phyloP scores from a whole-genome alignment of 805 yeast species.

The Monosporozyma aquatica region DNA sequence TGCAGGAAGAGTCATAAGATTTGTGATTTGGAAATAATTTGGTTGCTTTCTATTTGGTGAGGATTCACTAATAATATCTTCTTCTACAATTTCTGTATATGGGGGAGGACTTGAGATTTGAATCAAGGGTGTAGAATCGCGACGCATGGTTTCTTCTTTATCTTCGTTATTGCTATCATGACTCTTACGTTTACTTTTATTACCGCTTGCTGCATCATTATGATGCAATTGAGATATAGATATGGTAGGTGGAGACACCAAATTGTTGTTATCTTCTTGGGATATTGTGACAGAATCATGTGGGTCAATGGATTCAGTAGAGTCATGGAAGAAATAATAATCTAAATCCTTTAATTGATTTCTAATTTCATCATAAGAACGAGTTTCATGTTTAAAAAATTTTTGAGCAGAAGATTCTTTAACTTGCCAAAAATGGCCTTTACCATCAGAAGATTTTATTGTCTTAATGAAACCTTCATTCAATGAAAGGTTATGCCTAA shows the following conservation, averaged over 20 bases:
- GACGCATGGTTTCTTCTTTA: background rate
- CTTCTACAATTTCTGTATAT: background rate
- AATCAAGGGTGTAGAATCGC: background rate
- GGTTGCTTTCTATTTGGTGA: background rate
- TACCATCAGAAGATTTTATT: conserved; percentile 82
- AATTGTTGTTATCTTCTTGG: background rate
- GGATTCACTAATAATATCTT: background rate
- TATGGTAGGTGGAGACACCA: background rate
- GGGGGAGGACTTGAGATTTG: conserved; percentile 1
- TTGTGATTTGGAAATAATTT: background rate
- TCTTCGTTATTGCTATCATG: conserved; percentile 1
- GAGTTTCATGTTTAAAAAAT: conserved; percentile 49
- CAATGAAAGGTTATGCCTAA: conserved; percentile 84
- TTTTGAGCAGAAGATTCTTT: conserved; percentile 74
- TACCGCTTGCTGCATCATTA: too few relatives aligned
- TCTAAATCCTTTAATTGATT: conserved; percentile 15
- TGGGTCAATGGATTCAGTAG: conserved; percentile 1
- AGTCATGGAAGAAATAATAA: conserved; percentile 7
- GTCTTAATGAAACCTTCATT: conserved; percentile 88
- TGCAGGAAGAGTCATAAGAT: background rate
- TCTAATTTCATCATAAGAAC: conserved; percentile 19
- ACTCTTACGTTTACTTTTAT: too few relatives aligned
- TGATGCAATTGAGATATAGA: background rate
- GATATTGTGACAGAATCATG: background rate
- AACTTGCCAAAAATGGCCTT: conserved; percentile 85